Evolutionary conservation across 345 rosid species (phyloP).

Genomic region (Murraya paniculata): DNA sequence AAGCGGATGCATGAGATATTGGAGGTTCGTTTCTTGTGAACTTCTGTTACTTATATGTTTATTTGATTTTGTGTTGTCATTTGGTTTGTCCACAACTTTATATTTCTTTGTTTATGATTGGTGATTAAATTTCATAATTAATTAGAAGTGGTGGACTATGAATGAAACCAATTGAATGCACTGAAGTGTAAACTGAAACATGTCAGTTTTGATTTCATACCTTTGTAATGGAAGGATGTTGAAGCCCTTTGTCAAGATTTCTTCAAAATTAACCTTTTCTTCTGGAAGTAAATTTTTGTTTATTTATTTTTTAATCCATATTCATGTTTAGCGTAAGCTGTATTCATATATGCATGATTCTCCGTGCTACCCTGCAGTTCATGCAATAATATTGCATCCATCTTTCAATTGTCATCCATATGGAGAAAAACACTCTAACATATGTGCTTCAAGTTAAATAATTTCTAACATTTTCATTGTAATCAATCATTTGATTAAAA

Average conservation of each 20-base stretch:
- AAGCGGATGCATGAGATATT: slow-evolving; percentile 82
- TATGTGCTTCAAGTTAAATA: background rate
- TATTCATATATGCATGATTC: background rate
- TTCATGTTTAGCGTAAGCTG: background rate
- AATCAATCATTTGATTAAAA: background rate
- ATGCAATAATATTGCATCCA: background rate
- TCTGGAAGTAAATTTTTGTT: background rate
- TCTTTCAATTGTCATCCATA: background rate
- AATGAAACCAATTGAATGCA: background rate
- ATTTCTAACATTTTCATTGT: background rate
- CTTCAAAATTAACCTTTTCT: background rate
- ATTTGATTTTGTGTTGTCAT: background rate
- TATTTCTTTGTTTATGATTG: background rate
- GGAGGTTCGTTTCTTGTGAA: slow-evolving; percentile 58
- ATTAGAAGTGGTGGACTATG: background rate
- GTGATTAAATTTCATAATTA: background rate
- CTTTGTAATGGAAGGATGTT: background rate
- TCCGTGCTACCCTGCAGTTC: background rate
- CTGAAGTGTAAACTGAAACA: background rate
- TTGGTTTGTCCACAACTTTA: background rate
- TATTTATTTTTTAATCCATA: background rate
- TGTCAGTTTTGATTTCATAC: background rate
- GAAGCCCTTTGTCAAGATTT: background rate
- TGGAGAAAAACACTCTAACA: background rate
- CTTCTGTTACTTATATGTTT: background rate